phyloP scores from a whole-genome alignment of 23 red algal genomes.

The Porphyridium purpureum region DNA sequence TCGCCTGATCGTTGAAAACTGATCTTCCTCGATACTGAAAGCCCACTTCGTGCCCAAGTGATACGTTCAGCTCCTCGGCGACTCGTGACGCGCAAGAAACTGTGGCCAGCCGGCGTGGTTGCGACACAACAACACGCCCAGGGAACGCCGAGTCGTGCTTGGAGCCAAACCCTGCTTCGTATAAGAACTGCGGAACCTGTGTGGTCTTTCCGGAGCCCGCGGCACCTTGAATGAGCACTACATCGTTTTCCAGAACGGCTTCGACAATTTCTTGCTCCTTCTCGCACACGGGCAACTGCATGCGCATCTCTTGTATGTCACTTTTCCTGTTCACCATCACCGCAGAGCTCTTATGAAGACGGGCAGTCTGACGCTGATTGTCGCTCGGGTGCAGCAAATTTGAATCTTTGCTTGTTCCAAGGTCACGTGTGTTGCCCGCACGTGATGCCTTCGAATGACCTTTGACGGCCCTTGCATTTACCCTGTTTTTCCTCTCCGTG shows the following conservation, averaged over 20 bases:
- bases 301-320: too few species aligned
- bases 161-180: conserved; percentile 50
- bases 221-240: conserved; percentile 42
- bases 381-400: too few species aligned
- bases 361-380: too few species aligned
- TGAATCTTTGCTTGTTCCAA: too few species aligned
- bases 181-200: conserved; percentile 67
- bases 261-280: conserved; percentile 68
- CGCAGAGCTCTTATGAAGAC: too few species aligned
- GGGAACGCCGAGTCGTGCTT: conserved; percentile 9
- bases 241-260: conserved; percentile 37
- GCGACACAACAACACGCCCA: conserved; percentile 64
- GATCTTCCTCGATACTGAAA: conserved; percentile 61
- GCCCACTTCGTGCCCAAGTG: conserved; percentile 38
- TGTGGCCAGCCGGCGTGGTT: conserved; percentile 77
- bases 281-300: conserved; percentile 54
- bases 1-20: too few species aligned
- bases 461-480: too few species aligned
- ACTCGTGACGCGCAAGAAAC: conserved; percentile 62
- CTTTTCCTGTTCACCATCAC: too few species aligned
- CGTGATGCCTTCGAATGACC: too few species aligned
- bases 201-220: conserved; percentile 95
- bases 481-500: too few species aligned
- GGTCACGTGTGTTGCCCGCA: too few species aligned
- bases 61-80: conserved; percentile 41